Evolutionary conservation across 2,329 filamentous ascomycete genomes (phyloP).

Genomic region (Cytospora piceicola): DNA sequence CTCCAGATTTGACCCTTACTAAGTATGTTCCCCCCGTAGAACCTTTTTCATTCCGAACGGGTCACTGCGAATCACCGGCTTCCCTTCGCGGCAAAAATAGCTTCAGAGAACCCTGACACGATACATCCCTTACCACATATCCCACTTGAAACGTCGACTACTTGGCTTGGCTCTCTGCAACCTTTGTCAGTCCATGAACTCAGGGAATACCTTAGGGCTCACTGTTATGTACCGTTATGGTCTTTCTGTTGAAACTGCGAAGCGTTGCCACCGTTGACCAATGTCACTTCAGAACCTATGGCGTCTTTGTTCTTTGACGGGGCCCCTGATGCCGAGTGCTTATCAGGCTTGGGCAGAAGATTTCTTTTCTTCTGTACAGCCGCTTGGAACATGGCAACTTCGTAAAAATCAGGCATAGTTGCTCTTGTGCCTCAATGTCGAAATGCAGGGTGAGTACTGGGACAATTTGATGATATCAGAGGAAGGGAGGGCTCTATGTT

Average conservation of each 20-base stretch:
- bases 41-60: neutral
- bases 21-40: neutral
- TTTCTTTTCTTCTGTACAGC: slow-evolving; percentile 11
- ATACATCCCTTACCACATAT: neutral
- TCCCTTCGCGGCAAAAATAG: neutral
- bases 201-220: neutral
- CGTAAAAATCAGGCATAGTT: slow-evolving; percentile 10
- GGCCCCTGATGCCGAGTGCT: neutral
- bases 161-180: neutral
- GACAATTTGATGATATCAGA: too few species aligned
- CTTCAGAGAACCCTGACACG: neutral
- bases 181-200: neutral
- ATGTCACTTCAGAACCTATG: slow-evolving; percentile 2
- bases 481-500: too few species aligned
- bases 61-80: neutral
- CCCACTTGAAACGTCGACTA: neutral
- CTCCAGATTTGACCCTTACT: neutral
- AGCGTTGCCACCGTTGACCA: neutral
- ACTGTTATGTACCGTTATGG: neutral
- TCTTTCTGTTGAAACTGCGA: neutral
- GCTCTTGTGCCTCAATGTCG: neutral
- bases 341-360: neutral
- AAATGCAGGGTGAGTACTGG: too few species aligned
- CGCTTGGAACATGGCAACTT: slow-evolving; percentile 17
- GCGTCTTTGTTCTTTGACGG: neutral